Base-by-base conservation (phyloP, 805 yeast genomes). In the Candida sonorensis region DNA sequence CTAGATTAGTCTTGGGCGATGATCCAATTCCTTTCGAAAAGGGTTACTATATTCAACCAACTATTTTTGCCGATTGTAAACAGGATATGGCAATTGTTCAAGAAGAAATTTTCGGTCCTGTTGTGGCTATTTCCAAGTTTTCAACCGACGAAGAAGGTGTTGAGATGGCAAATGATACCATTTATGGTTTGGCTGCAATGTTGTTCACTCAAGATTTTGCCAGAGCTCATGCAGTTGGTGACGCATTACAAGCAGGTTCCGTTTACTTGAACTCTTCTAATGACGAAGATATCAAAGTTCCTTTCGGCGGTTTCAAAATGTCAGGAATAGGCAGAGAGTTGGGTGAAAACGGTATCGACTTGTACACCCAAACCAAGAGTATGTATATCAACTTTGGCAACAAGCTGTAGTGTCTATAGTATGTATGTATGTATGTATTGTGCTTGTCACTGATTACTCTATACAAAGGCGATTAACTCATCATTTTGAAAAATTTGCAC, bases 21-120 rank as follows among this genome's bases (percentile, higher is more conserved):
- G 60, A 62, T 30, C 44, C 40, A 13, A 55, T 66, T 46, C 45
- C 67, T 37, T 65, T 59, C 62, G 26, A 64, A 62, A 36, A 29
- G 10, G 94, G 94, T 4, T 83, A 59, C 60, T 85, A 62, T 55
- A 64, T 84, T 44, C 69, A 73, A 46, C 94, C 95, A 36, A 82
- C 94, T 4, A 66, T 85, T 26, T 83, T 84, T 46, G 68, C 78
- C 17, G 82, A 81, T 47, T 85, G 81, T 30, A 68, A 64, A 33
- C 77, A 78, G 40, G 55, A 67, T 20, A 77, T 79, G 74, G 64
- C 69, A 38, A 72, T 85, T 31, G 81, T 78, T 36, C 67, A 68
- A 43, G 94, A 85, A 57, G 95, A 85, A 59, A 83, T 85, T 37
- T 85, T 85, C 56, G 95, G 95, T 13, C 95, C 95, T 11, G 95